Evolutionary conservation across 2,329 filamentous ascomycete genomes (phyloP).

Genomic region (Venturia nashicola): DNA sequence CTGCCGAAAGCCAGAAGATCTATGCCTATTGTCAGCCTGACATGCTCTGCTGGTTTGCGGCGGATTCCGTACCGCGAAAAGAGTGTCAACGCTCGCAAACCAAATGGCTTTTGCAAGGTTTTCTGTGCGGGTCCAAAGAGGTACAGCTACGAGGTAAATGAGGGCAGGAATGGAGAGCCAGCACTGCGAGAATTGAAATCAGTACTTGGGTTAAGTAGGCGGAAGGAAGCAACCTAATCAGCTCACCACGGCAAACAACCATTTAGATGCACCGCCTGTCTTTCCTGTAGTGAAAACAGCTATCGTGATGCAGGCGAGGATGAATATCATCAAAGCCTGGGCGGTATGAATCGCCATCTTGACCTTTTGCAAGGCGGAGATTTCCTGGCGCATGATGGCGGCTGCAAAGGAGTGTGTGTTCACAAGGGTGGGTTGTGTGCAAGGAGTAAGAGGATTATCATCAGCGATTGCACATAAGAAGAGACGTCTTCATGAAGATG

Average conservation of each 20-base stretch:
- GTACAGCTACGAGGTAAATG: conserved; percentile 47
- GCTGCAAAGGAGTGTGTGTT: not conserved
- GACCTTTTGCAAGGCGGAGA: conserved; percentile 38
- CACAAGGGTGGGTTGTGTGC: not conserved
- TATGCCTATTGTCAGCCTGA: conserved; percentile 10
- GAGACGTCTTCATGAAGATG: not conserved
- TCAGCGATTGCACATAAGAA: no score
- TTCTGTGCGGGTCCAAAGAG: conserved; percentile 46
- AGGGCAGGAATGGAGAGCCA: conserved; percentile 46
- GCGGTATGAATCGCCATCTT: conserved; percentile 43
- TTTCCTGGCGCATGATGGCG: conserved; percentile 28
- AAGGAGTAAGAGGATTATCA: not conserved
- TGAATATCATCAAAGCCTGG: conserved; percentile 44
- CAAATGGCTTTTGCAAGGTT: conserved; percentile 49
- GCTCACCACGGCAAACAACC: conserved; percentile 45
- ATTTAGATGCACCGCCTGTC: conserved; percentile 42
- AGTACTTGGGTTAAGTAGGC: not conserved
- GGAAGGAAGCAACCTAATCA: not conserved
- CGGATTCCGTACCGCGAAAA: conserved; percentile 27
- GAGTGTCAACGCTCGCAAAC: conserved; percentile 41
- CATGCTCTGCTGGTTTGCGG: not conserved
- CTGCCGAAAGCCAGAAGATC: conserved; percentile 48
- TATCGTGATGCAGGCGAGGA: conserved; percentile 45
- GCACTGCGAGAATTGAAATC: conserved; percentile 33
- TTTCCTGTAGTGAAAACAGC: conserved; percentile 42